Percentiles rank a stretch among this genome's conserved stretches.
Evolutionary conservation across 805 yeast species (phyloP).

Genomic region (Wickerhamiella bombiphila): DNA sequence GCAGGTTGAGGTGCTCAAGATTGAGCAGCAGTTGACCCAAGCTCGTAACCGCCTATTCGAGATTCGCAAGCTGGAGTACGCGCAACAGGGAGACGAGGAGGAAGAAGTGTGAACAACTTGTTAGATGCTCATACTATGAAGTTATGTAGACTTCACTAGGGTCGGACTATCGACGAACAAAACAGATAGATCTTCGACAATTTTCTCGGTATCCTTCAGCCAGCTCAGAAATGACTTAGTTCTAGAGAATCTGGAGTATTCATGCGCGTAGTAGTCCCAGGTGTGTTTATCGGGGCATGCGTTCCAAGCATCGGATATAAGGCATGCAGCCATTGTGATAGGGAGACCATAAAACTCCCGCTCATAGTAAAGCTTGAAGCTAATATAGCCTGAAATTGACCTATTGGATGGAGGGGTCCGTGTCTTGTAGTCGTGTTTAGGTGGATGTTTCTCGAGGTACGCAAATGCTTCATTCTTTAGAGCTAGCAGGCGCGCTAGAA

Average conservation of each 20-base stretch:
- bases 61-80: slow-evolving; percentile 65
- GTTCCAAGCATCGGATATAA: not conserved
- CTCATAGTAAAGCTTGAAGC: not conserved
- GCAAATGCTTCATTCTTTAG: not conserved
- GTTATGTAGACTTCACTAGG: not conserved
- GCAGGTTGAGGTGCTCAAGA: slow-evolving; percentile 74
- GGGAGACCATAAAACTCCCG: slow-evolving; percentile 1
- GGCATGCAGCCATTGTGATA: not conserved
- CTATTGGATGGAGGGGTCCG: not conserved
- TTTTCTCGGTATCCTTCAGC: not conserved
- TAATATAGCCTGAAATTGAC: not conserved
- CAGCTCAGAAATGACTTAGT: not conserved
- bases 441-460: not conserved
- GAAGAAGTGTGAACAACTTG: not conserved
- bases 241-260: not conserved
- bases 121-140: not conserved
- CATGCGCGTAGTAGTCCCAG: slow-evolving; percentile 2
- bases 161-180: not conserved
- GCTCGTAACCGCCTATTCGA: slow-evolving; percentile 77
- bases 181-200: not conserved
- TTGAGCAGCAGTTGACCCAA: slow-evolving; percentile 54
- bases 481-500: not conserved
- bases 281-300: not conserved
- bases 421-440: too few relatives aligned
- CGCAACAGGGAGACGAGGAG: slow-evolving; percentile 44